Evolutionary conservation across 163 green algal species (phyloP), one percentile per base, ranked within the genome.

Genomic region (Scenedesmus sp.): DNA sequence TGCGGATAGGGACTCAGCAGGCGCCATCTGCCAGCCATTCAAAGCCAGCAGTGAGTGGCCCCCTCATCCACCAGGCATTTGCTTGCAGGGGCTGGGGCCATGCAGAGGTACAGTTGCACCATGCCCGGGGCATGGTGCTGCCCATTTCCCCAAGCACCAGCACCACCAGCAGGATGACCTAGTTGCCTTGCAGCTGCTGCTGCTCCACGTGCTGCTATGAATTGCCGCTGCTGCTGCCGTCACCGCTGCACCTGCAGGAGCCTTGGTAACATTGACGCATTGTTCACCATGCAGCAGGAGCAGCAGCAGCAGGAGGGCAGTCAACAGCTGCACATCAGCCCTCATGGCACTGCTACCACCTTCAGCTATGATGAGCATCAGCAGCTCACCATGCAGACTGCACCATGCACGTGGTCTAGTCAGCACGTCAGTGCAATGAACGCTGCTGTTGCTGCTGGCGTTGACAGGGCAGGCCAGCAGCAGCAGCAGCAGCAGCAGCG

Each of bases 361-460:
- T 86, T 86, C 46, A 86, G 26, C 7, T 73, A 76, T 43, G 46
- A 86, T 49, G 81, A 26, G 16, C 81, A 86, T 30, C 81, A 86
- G n/a, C 81, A 86, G 33, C 81, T 86, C 46, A 72, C 30, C 24
- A 86, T 18, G 46, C 26, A n/a, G 12, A 86, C n/a, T 15, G 26
- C 22, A 49, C 81, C 81, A 35, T 86, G 81, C 46, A 72, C 9
- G 20, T 86, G 81, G 81, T 70, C 26, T 12, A 86, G 81, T 30
- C n/a, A 68, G 22, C 81, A 86, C 33, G n/a, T 86, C 7, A n/a
- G 10, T 43, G 24, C 46, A 24, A 56, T 40, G 40, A 40, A 85
- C 46, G 43, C 33, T 35, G 49, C 40, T 40, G 42, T n/a, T 44
- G 37, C 78, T 40, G 42, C 44, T 30, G 35, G 35, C 53, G 73